A percentile compares a stretch with the other conserved stretches of the same genome.
Conservation (phyloP, 2,329 filamentous ascomycete species). For the Periconia sp. region DNA sequence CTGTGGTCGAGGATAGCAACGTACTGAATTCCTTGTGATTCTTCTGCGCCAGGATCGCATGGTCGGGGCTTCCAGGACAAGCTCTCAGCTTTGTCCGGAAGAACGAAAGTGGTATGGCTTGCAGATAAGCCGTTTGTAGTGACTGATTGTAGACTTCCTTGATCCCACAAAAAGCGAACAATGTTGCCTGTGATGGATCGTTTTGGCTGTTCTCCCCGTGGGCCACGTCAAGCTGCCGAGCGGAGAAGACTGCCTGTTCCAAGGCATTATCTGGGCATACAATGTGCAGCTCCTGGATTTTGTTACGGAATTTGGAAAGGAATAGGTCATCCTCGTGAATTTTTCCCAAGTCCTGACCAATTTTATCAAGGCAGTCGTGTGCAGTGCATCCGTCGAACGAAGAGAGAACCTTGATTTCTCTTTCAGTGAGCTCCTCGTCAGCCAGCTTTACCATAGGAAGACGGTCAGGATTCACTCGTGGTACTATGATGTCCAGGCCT, state of each 20-base stretch:
- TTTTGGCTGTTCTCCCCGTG: constrained; percentile 26
- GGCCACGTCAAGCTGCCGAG: constrained; percentile 40
- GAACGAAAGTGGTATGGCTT: constrained; percentile 48
- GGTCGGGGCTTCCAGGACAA: constrained; percentile 49
- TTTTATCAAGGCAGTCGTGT: constrained; percentile 32
- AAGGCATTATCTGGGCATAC: constrained; percentile 45
- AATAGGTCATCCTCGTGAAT: constrained; percentile 24
- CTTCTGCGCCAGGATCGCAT: constrained; percentile 46
- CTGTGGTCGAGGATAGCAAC: constrained; percentile 26
- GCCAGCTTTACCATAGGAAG: constrained; percentile 49
- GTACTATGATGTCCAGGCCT: constrained; percentile 50
- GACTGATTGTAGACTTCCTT: constrained; percentile 44
- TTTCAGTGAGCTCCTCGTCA: constrained; percentile 26
- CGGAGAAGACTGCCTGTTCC: constrained; percentile 47
- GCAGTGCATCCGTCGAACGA: constrained; percentile 29
- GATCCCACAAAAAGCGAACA: constrained; percentile 50
- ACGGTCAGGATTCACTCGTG: constrained; percentile 42
- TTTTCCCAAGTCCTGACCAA: constrained; percentile 28
- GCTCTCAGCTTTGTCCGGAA: constrained; percentile 49
- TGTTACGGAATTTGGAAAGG: constrained; percentile 30
- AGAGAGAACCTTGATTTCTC: constrained; percentile 23
- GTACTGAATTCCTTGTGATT: constrained; percentile 51
- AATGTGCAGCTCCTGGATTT: constrained; percentile 40
- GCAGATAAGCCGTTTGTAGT: constrained; percentile 26
- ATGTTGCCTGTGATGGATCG: constrained; percentile 32